Conservation (phyloP, 148 eudicot genomes). For the Dysphania ambrosioides region DNA sequence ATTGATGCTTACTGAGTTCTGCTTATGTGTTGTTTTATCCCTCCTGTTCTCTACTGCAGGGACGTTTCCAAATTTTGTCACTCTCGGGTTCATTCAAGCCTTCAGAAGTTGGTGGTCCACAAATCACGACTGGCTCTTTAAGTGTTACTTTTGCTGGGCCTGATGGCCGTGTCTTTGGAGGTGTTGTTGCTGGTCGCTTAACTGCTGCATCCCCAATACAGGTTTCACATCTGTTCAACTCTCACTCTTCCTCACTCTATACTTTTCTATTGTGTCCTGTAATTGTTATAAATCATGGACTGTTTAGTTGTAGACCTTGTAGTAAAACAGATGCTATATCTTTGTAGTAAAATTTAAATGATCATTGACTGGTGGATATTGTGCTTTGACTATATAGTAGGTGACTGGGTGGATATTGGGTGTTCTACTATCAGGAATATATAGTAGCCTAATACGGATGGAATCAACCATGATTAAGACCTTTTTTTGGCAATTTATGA, state of each 20-base stretch:
- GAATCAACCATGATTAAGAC: background rate
- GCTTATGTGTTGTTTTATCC: too few species aligned
- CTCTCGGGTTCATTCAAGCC: slow-evolving; percentile 82
- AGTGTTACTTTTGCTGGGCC: slow-evolving; percentile 77
- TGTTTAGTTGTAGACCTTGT: slow-evolving; percentile 10
- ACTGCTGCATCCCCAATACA: slow-evolving; percentile 85
- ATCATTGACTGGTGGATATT: background rate
- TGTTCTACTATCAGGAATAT: background rate
- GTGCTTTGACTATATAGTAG: background rate
- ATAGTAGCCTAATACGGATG: background rate
- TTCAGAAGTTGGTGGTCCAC: slow-evolving; percentile 63
- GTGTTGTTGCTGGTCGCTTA: slow-evolving; percentile 79
- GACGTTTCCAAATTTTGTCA: slow-evolving; percentile 77
- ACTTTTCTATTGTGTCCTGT: background rate
- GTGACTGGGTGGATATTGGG: background rate
- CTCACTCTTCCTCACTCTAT: background rate
- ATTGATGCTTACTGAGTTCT: background rate
- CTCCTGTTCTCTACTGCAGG: too few species aligned
- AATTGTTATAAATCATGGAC: background rate
- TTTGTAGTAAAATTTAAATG: background rate
- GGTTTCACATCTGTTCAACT: slow-evolving; percentile 39
- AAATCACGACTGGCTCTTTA: slow-evolving; percentile 73
- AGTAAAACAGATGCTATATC: background rate
- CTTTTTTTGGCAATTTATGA: too few species aligned
- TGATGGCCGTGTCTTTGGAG: slow-evolving; percentile 84